Evolutionary conservation across 345 rosid genomes (phyloP).

Genomic region (Acer saccharum): DNA sequence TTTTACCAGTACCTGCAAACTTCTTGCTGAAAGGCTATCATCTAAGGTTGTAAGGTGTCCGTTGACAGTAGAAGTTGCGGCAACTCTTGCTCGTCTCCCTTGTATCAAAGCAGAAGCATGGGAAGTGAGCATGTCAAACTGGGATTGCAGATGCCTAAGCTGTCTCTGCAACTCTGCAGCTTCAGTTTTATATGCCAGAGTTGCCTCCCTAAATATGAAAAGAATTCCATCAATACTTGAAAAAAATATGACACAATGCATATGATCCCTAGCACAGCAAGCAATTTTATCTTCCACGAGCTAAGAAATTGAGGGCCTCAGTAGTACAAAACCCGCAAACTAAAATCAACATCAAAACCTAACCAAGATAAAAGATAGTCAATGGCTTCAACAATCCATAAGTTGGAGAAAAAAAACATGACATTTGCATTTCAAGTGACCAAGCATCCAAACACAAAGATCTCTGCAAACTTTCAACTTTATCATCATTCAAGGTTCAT

Average conservation of each 20-base stretch:
- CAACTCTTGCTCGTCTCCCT: constrained; percentile 92
- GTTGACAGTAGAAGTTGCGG: constrained; percentile 82
- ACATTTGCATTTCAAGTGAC: not conserved
- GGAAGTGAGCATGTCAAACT: constrained; percentile 74
- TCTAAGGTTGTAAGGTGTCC: constrained; percentile 78
- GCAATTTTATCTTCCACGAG: not conserved
- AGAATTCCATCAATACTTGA: constrained; percentile 18
- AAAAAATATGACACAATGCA: not conserved
- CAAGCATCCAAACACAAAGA: not conserved
- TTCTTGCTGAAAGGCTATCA: constrained; percentile 80
- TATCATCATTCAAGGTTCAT: not conserved
- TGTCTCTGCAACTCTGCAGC: constrained; percentile 87
- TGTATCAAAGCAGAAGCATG: constrained; percentile 87
- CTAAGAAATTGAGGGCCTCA: not conserved
- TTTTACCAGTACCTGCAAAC: constrained; percentile 54
- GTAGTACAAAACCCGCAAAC: not conserved
- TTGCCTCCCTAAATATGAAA: constrained; percentile 65
- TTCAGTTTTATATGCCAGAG: constrained; percentile 70
- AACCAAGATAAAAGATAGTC: not conserved
- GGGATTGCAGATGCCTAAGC: constrained; percentile 80
- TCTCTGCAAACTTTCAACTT: not conserved
- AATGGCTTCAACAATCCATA: not conserved
- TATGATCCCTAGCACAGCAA: not conserved
- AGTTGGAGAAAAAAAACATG: not conserved
- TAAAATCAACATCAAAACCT: not conserved